A percentile compares a stretch with the other conserved stretches of the same genome.
These are phyloP conservation scores for Candolleomyces aberdarensis DNA, from an alignment of 768 basidiomycete genomes.

Conservation along the genomic window DNA sequence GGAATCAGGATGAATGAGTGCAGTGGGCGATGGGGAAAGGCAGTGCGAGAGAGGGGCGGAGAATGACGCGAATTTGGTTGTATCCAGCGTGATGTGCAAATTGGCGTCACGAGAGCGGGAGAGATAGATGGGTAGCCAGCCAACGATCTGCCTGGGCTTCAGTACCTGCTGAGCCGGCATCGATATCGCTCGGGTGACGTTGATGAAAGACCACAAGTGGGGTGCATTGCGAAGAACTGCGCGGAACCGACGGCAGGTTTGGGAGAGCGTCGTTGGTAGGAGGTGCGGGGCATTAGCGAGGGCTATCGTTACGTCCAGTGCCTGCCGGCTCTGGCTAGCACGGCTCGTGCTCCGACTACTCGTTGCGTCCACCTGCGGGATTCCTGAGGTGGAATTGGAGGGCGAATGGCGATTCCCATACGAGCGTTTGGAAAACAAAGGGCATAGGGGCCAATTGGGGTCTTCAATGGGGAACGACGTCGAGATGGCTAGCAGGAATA, in stretches of 20 bases:
- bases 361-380: neutral
- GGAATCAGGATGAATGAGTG: neutral
- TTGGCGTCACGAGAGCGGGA: conserved; percentile 15
- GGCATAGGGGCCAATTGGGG: conserved; percentile 18
- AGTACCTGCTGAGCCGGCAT: neutral
- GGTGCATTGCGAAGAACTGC: conserved; percentile 17
- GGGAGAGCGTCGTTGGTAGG: conserved; percentile 16
- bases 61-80: conserved; percentile 19
- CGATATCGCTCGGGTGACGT: conserved; percentile 20
- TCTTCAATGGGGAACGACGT: conserved; percentile 20
- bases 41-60: conserved; percentile 10
- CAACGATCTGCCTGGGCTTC: neutral
- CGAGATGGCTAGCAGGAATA: conserved; percentile 19
- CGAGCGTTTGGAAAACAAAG: conserved; percentile 22
- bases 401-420: neutral
- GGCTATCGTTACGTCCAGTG: neutral
- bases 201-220: conserved; percentile 19
- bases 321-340: too few relatives aligned
- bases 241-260: conserved; percentile 24
- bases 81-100: conserved; percentile 24
- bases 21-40: conserved; percentile 5
- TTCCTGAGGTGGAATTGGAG: neutral
- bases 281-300: conserved; percentile 12
- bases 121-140: conserved; percentile 22
- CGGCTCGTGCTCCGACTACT: neutral